Evolutionary conservation across 805 yeast species (phyloP).

Genomic region (Alloascoidea africana): DNA sequence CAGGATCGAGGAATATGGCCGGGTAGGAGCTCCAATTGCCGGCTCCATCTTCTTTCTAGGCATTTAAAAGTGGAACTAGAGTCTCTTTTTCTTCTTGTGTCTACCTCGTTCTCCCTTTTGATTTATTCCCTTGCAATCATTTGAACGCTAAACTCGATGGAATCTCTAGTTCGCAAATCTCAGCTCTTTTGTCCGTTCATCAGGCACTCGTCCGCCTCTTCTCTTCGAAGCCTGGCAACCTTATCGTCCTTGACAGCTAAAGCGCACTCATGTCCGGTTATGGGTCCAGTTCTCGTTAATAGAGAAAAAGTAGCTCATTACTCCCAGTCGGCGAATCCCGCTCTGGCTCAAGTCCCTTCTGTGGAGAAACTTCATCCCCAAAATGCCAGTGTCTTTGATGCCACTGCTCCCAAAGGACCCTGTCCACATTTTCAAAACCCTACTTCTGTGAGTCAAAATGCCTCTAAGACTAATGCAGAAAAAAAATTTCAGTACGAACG

Average conservation of each 20-base stretch:
- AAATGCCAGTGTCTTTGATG: slow-evolving; percentile 13
- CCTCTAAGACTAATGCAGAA: slow-evolving; percentile 11
- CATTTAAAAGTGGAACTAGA: too few species aligned
- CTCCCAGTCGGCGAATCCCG: slow-evolving; percentile 28
- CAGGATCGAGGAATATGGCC: too few species aligned
- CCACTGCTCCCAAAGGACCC: slow-evolving; percentile 12
- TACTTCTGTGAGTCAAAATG: slow-evolving; percentile 4
- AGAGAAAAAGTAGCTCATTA: slow-evolving; percentile 24
- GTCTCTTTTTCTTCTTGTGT: too few species aligned
- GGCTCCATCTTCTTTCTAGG: too few species aligned
- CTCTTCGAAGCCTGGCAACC: slow-evolving; percentile 40
- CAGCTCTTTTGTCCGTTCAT: slow-evolving; percentile 77
- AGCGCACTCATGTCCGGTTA: slow-evolving; percentile 79
- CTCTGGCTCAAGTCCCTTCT: slow-evolving; percentile 10
- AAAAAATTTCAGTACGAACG: slow-evolving; percentile 52
- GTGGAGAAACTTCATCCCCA: slow-evolving; percentile 12
- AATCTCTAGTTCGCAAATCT: slow-evolving; percentile 61
- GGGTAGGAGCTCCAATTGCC: too few species aligned
- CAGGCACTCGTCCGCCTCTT: slow-evolving; percentile 36
- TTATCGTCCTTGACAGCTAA: slow-evolving; percentile 27
- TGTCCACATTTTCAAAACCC: slow-evolving; percentile 6
- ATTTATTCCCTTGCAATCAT: too few species aligned
- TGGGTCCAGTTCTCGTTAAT: slow-evolving; percentile 58
- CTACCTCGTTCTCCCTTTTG: too few species aligned
- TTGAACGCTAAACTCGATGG: too few species aligned